Base-by-base conservation (phyloP, 164 flowering plant genomes). In the Protea cynaroides region DNA sequence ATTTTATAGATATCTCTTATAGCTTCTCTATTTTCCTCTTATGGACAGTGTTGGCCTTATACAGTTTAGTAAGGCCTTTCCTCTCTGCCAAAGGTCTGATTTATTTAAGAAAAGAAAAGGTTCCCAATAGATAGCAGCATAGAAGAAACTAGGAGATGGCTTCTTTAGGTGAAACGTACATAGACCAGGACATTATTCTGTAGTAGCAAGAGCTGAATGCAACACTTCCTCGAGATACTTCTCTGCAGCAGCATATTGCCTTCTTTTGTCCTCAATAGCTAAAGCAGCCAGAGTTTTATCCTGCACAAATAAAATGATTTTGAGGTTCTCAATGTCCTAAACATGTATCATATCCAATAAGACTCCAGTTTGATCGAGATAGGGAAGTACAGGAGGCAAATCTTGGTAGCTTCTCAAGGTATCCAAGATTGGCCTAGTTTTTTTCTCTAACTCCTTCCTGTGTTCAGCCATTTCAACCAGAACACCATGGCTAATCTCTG, bases 321-420 rank as follows among this genome's bases (percentile, higher is more conserved):
- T 12, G 23, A 43, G 25, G 53, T 29, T 44, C 29, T 21, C 21
- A 18, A 13, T 58, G 36, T 25, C 52, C 6, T 56, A 4, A 10
- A 50, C n/a, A 49, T 7, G 61, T 38, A 52, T 50, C 8, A 4
- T 40, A 12, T 12, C 46, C 46, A 65, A 4, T 23, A 60, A 36
- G n/a, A 56, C 6, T 38, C 47, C 29, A n/a, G 23, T 19, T 21
- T n/a, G 34, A 67, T 34, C 19, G 54, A 40, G 62, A 38, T 15
- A 53, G 49, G 37, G 8, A 25, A 56, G 29, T 89, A 94, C 99
- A 59, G 99, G 99, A 53, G 97, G 97, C 76, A 95, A 80, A 72
- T 95, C 97, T 77, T 92, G 99, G 80, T 92, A 92, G 81, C 97
- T 95, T 71, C 96, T 82, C 77, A 95, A 71, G 17, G 97, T 95